These are phyloP conservation scores for Asparagopsis taxiformis DNA, from an alignment of 31 red algal species.

Conservation along the genomic window DNA sequence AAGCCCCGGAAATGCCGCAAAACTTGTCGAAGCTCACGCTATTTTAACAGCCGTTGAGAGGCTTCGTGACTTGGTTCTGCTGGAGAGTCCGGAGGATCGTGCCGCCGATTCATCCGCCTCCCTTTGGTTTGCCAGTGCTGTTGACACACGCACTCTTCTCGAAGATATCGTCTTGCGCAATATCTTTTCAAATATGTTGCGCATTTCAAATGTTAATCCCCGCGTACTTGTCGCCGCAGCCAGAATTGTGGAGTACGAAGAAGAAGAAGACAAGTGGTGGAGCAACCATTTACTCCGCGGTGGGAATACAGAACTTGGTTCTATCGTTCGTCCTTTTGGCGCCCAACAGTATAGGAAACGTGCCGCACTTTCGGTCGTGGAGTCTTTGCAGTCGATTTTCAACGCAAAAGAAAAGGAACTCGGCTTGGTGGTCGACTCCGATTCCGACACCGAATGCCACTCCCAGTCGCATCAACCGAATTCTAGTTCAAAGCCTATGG, in stretches of 20 bases:
- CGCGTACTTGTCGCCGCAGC: slow-evolving; percentile 66
- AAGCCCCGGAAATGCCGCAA: slow-evolving; percentile 39
- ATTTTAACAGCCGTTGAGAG: slow-evolving; percentile 53
- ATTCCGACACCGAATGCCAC: not conserved
- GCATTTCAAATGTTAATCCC: slow-evolving; percentile 52
- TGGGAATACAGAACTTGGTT: slow-evolving; percentile 12
- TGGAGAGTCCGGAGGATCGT: slow-evolving; percentile 15
- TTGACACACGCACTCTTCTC: slow-evolving; percentile 26
- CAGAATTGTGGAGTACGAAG: slow-evolving; percentile 53
- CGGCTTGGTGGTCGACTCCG: not conserved
- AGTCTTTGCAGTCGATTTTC: slow-evolving; percentile 28
- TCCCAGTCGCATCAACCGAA: not conserved
- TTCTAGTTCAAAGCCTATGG: not conserved
- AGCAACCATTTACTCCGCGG: slow-evolving; percentile 15
- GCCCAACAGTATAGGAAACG: slow-evolving; percentile 49
- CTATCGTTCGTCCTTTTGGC: slow-evolving; percentile 38
- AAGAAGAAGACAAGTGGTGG: slow-evolving; percentile 72
- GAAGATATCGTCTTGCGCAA: slow-evolving; percentile 56
- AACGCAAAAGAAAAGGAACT: slow-evolving; percentile 34
- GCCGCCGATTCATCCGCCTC: not conserved
- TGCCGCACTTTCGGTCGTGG: slow-evolving; percentile 29
- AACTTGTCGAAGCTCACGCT: slow-evolving; percentile 64
- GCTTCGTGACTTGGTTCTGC: slow-evolving; percentile 60
- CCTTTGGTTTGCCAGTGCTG: slow-evolving; percentile 40
- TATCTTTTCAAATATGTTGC: slow-evolving; percentile 42